Evolutionary conservation across 1,139 yeast genomes (phyloP), one percentile per base, ranked within the genome.

Genomic region (Keqinozyma sinolaborantium): DNA sequence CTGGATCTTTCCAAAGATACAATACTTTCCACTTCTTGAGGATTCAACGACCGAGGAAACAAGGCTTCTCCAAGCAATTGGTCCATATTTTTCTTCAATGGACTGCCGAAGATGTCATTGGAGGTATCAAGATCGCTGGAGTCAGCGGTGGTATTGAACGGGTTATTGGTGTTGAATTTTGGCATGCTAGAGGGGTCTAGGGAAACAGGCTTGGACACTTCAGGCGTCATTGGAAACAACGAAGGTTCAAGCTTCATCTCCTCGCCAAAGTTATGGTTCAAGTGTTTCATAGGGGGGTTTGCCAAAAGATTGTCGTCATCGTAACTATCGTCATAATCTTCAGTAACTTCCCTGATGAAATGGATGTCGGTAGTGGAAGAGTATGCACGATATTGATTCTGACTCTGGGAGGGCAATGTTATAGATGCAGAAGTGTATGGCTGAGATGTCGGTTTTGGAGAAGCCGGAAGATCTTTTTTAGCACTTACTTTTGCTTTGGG

Each of bases 1-100:
- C 86, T 63, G 12, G 83, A 74, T 40, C 90, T 68, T 51, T 83
- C 95, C 29, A 83, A 50, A 4, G 86, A 75, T 1, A 81, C 81
- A 38, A 83, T 83, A 30, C 84, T 78, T 44, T 81, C 86, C 11
- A 83, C 85, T 51, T 83, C 95, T 34, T 72, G 77, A 0, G 74
- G 65, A 40, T 71, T 79, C 28, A 83, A 61, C 3, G 77, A 73
- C 48, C 79, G 83, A 0, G 94, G 95, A 51, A 83, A 83, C 25
- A 83, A 57, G 0, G 79, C 75, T 36, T 82, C 90, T 9, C 92
- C 90, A 16, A 61, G 44, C 27, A 69, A 43, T 26, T 47, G 50
- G 14, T 44, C 45, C 24, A 25, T 26, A 10, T 30, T 25, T 14
- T 58, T 57, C 26, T 55, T 51, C 33, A 60, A 60, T 4, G 70